Evolutionary conservation across 129 eudicot genomes (phyloP).

Genomic region (Chrysanthemum lavandulifolium): DNA sequence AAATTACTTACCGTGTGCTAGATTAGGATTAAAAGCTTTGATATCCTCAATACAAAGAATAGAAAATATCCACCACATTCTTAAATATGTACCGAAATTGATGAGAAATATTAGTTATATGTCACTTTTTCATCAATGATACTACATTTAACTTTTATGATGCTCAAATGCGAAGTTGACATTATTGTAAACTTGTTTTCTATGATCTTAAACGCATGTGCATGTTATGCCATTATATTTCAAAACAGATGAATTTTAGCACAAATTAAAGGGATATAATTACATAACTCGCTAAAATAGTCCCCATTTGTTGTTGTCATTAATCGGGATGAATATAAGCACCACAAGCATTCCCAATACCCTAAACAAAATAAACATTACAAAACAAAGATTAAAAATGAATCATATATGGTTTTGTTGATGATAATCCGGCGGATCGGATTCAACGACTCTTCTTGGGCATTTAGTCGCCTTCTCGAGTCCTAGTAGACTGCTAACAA

Average conservation of each 20-base stretch:
- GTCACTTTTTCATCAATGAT: not conserved
- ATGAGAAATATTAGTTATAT: not conserved
- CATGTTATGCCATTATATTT: not conserved
- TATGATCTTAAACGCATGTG: not conserved
- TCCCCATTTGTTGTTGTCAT: conserved; percentile 65
- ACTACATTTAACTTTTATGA: no score
- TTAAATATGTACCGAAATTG: conserved; percentile 63
- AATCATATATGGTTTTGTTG: no score
- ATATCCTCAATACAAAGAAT: conserved; percentile 73
- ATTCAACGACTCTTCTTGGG: no score
- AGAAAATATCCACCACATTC: conserved; percentile 82
- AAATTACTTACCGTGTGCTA: conserved; percentile 54
- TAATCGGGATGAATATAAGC: conserved; percentile 56
- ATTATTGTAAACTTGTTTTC: no score
- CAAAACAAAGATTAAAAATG: no score
- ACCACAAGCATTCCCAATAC: no score
- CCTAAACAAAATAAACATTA: no score
- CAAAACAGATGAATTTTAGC: not conserved
- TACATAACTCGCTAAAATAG: conserved; percentile 51
- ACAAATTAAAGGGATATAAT: not conserved
- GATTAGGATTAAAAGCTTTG: conserved; percentile 75
- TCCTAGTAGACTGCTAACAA: no score
- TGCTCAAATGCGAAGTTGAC: no score
- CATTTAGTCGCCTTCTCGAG: no score
- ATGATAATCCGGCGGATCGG: no score